These are phyloP conservation scores for Kluyveromyces wickerhamii DNA, from an alignment of 805 yeast genomes.

Conservation along the genomic window DNA sequence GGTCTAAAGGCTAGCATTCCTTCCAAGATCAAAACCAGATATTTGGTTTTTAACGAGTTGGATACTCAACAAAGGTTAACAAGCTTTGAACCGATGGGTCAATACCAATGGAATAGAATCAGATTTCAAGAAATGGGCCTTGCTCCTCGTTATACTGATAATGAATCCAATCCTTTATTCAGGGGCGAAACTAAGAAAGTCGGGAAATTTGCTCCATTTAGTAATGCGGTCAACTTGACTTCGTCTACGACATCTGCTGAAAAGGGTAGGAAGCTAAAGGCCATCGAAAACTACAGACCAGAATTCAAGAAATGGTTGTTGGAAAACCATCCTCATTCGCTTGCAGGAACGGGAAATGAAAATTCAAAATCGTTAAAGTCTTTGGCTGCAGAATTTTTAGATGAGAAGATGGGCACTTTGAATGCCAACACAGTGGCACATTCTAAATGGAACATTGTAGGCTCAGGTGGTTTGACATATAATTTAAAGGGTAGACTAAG, in stretches of 20 bases:
- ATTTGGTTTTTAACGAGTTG: conserved; percentile 54
- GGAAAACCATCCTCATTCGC: conserved; percentile 39
- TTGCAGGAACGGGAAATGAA: conserved; percentile 21
- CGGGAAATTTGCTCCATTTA: conserved; percentile 17
- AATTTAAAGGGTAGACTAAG: conserved; percentile 57
- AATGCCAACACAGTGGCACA: conserved; percentile 13
- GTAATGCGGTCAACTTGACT: conserved; percentile 14
- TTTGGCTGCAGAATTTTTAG: conserved; percentile 36
- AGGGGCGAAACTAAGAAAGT: conserved; percentile 11
- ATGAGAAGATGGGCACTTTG: conserved; percentile 13
- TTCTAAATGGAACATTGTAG: conserved; percentile 34
- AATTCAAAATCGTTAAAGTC: conserved; percentile 29
- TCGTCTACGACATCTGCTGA: conserved; percentile 12
- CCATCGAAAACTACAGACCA: conserved; percentile 40
- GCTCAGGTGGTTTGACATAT: conserved; percentile 73
- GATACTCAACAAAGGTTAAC: conserved; percentile 64
- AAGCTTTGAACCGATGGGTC: conserved; percentile 58
- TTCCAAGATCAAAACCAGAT: conserved; percentile 46
- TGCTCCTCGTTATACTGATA: conserved; percentile 24
- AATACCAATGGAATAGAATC: conserved; percentile 46
- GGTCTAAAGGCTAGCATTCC: conserved; percentile 73
- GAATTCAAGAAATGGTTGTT: conserved; percentile 51
- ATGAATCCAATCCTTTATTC: conserved; percentile 31
- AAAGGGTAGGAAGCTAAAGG: conserved; percentile 28
- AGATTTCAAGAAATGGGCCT: conserved; percentile 65